Percentiles rank a stretch among this genome's conserved stretches.
phyloP scores from a whole-genome alignment of 2,329 filamentous ascomycete genomes.

The Corinectria fuckeliana region DNA sequence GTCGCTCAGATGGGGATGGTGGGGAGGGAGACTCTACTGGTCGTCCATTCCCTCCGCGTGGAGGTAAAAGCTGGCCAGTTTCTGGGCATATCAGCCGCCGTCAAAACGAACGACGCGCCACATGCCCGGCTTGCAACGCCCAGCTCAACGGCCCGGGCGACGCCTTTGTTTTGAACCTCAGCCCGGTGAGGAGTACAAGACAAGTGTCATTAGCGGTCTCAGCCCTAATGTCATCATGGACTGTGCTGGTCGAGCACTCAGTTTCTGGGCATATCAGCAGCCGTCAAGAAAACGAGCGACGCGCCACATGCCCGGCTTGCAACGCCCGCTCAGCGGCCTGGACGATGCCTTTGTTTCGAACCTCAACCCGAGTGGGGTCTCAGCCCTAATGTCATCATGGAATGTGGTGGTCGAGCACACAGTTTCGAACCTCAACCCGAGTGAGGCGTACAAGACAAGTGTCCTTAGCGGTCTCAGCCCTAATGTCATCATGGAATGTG shows the following conservation, averaged over 20 bases:
- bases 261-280: conserved; percentile 90
- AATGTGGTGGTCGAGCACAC: too few relatives aligned
- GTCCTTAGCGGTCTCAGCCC: conserved; percentile 84
- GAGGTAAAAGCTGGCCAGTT: too few relatives aligned
- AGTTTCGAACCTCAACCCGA: conserved; percentile 75
- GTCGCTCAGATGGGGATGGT: too few relatives aligned
- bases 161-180: conserved; percentile 73
- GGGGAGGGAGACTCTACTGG: too few relatives aligned
- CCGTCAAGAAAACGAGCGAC: too few relatives aligned
- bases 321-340: too few relatives aligned
- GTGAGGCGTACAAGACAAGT: conserved; percentile 89
- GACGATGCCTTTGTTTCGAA: too few relatives aligned
- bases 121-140: conserved; percentile 79
- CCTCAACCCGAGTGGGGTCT: too few relatives aligned
- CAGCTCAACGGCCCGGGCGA: conserved; percentile 75
- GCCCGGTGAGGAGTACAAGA: conserved; percentile 89
- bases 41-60: too few relatives aligned
- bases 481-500: conserved; percentile 84
- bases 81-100: conserved; percentile 92
- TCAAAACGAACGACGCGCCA: conserved; percentile 46
- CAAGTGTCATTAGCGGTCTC: conserved; percentile 81
- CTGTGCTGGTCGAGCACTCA: conserved; percentile 78
- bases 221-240: conserved; percentile 85
- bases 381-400: too few relatives aligned
- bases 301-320: too few relatives aligned